Percentiles rank a stretch among this genome's conserved stretches.
These are phyloP conservation scores for Geotrichum fermentans DNA, from an alignment of 1,139 yeast species.

Conservation along the genomic window DNA sequence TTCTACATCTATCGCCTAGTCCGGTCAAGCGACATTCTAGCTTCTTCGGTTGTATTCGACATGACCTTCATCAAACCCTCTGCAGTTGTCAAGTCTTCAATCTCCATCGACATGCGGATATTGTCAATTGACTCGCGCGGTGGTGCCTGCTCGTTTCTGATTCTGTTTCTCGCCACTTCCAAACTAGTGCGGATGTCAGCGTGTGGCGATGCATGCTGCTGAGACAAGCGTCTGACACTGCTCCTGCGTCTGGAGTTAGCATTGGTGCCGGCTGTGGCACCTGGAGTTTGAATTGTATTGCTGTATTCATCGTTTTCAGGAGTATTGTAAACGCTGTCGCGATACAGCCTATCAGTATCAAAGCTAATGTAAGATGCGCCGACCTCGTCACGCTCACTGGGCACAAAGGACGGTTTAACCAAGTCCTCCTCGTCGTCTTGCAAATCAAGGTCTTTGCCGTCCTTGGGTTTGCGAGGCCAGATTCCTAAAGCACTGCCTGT, in stretches of 20 bases:
- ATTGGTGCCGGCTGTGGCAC: neutral
- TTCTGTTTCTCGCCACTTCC: constrained; percentile 24
- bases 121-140: constrained; percentile 29
- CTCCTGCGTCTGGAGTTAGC: neutral
- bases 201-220: too few relatives aligned
- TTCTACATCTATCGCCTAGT: too few relatives aligned
- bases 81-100: constrained; percentile 31
- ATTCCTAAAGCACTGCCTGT: neutral
- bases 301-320: neutral
- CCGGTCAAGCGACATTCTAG: too few relatives aligned
- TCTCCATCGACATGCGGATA: constrained; percentile 31
- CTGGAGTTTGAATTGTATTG: neutral
- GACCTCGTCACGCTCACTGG: neutral
- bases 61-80: constrained; percentile 28
- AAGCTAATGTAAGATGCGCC: constrained; percentile 8
- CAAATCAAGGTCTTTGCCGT: constrained; percentile 8
- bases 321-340: constrained; percentile 2
- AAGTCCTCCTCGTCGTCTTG: constrained; percentile 11
- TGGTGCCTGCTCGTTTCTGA: constrained; percentile 30
- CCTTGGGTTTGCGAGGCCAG: neutral
- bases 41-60: too few relatives aligned
- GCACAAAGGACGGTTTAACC: neutral
- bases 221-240: neutral
- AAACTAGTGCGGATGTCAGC: constrained; percentile 17
- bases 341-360: constrained; percentile 10